Evolutionary conservation across 306 rosid genomes (phyloP), one percentile per base, ranked within the genome.

Genomic region (Pueraria montana): DNA sequence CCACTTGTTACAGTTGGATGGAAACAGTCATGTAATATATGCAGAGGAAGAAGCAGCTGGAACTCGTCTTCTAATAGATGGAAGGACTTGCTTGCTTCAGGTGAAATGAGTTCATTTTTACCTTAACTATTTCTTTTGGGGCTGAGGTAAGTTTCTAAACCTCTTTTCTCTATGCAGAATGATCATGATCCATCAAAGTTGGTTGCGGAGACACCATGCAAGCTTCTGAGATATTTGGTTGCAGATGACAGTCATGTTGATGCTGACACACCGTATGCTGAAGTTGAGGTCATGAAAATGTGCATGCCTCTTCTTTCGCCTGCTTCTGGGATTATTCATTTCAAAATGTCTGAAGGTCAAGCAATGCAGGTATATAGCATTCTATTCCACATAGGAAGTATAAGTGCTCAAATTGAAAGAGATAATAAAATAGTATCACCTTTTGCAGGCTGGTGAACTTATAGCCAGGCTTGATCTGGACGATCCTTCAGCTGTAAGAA

Each of bases 11-110:
- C 97, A 96, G 99, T 85, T 96, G 95, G 92, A 94, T 75, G 99
- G 99, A 85, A 96, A 92, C 86, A 96, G 99, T 89, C 98, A 96
- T 88, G 94, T 96, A 26, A 90, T 96, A 85, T 96, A 96, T 82
- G 96, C 97, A 21, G 99, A 96, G 90, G 99, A 96, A 91, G 99
- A 96, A 90, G 98, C 99, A 69, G 99, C 99, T 59, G 99, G 99
- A 80, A 96, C 97, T 83, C 98, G 98, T 32, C 99, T 96, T 89
- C 88, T 96, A 71, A 96, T 96, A 75, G 99, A 96, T 94, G 99
- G 99, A 87, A 92, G 98, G 89, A 94, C 99, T 58, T 94, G 99
- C 90, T 91, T 96, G 91, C 99, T 96, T 94, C 99, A 96, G 99
- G 99, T 95, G 74, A 78, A 71, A 80, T 42, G 30, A 55, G 61